Base-by-base conservation (phyloP, 257 asterid genomes). In the Fraxinus pennsylvanica region DNA sequence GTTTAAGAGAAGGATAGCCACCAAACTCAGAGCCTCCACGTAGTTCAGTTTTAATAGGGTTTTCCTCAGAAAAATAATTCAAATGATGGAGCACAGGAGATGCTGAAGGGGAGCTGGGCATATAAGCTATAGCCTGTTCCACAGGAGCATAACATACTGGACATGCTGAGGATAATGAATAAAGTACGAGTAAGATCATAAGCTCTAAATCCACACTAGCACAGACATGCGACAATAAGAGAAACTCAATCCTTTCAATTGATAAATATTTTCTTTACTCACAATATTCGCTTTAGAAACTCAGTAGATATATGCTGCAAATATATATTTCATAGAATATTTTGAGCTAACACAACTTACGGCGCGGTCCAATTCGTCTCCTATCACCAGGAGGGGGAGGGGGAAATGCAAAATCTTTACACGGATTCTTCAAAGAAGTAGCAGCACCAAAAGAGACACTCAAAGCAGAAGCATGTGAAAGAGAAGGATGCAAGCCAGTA, bases 21-120 rank as follows among this genome's bases (percentile, higher is more conserved):
- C 99, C 98, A 89, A 96, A 96, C 27, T 88, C 94, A 68, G 98
- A 96, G 82, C 98, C 98, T 82, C 97, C 92, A 70, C 72, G 87
- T 76, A 83, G 86, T 86, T 95, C 91, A 52, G 82, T 83, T 85
- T 83, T 87, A 72, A 81, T 72, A 70, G 94, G 86, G 79, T 84
- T 87, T 67, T 85, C 86, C 89, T 86, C 98, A 59, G 87, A 86
- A 81, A 87, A 84, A 86, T 92, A 96, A 83, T 88, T 89, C 82
- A 93, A 86, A 82, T 87, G 96, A 30, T 83, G 89, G 73, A 95
- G 91, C 57, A 92, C 76, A 2, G 97, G 96, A 76, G 98, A 92
- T 50, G 78, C 82, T 43, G 92, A 88, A 57, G 97, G 93, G 66
- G 80, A 76, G 80, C 85, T 88, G 81, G 97, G 99, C 93, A 90